Percentiles rank a stretch among this genome's conserved stretches.
Conservation (phyloP, 768 basidiomycete species). For the Cubamyces sp. region DNA sequence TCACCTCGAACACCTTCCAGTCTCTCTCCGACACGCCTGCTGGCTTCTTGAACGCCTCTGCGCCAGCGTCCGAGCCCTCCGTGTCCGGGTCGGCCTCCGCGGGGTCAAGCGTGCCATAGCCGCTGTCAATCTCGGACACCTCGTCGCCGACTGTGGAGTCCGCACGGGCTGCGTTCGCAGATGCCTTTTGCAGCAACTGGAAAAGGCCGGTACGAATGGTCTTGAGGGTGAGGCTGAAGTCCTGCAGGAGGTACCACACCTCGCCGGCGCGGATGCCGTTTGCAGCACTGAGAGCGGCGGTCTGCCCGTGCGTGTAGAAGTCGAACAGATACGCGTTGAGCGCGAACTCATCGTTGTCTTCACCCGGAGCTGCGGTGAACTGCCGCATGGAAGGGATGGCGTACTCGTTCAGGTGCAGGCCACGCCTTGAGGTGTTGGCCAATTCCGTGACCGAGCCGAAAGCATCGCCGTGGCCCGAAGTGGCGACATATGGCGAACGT, state of each 20-base stretch:
- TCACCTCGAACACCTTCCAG: conserved; percentile 59
- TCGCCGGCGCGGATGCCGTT: conserved; percentile 67
- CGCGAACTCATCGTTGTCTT: conserved; percentile 34
- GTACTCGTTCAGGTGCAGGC: conserved; percentile 59
- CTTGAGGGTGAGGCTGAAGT: conserved; percentile 55
- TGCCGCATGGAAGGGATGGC: conserved; percentile 58
- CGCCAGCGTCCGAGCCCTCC: conserved; percentile 31
- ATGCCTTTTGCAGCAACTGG: conserved; percentile 43
- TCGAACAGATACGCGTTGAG: conserved; percentile 72
- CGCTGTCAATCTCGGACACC: conserved; percentile 37
- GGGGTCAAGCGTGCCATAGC: conserved; percentile 37
- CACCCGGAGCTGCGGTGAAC: conserved; percentile 33
- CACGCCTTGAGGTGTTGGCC: conserved; percentile 50
- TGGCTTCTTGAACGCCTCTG: conserved; percentile 38
- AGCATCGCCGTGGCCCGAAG: conserved; percentile 64
- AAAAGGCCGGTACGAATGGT: conserved; percentile 54
- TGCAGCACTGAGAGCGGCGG: conserved; percentile 47
- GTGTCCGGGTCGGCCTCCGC: conserved; percentile 32
- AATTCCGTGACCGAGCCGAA: conserved; percentile 59
- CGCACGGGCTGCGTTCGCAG: conserved; percentile 14
- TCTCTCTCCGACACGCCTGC: conserved; percentile 47
- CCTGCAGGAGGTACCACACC: conserved; percentile 66
- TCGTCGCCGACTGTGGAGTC: conserved; percentile 27
- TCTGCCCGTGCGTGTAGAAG: conserved; percentile 70
- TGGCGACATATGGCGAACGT: conserved; percentile 68